Evolutionary conservation across 768 basidiomycete genomes (phyloP), one percentile per base, ranked within the genome.

Genomic region (Termitomyces sp.): DNA sequence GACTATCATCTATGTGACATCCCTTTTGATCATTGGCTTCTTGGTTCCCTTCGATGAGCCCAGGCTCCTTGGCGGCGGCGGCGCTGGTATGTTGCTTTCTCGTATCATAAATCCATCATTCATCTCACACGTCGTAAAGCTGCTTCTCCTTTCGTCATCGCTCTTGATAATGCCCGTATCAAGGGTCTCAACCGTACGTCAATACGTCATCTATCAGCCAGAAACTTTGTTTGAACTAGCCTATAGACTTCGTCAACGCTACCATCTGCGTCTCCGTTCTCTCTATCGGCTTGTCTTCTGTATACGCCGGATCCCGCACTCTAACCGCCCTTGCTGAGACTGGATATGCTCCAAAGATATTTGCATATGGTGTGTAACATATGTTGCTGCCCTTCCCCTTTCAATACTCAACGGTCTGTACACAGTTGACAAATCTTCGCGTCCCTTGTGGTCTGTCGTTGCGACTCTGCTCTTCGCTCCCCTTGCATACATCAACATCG

Each of bases 111-210:
- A n/a, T n/a, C 3, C 31, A 12, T 32, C 9, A 16, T 32, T 11
- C 12, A 29, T 9, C 46, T 46, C 36, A 55, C 1, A 40, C 7
- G n/a, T n/a, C n/a, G n/a, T 56, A 5, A 18, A 52, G 70, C 72
- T 54, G 74, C 74, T 15, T 78, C 77, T 36, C 77, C 77, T 29
- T 77, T 78, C 58, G 76, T 78, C 52, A 77, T 77, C 53, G 68
- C 67, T 40, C 71, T 77, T 20, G 70, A 74, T 35, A 66, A 66
- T 20, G 75, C 76, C 7, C 58, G 62, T 4, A 76, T 78, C 55
- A 63, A 63, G n/a, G 77, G 77, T 18, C 57, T 78, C 9, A 70
- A 72, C 57, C 76, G 74, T 76, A 52, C 32, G 73, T 62, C 5
- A 29, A 57, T 32, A 25, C 33, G 27, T 43, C 15, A 12, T 22